Conservation (phyloP, 345 rosid genomes). For the Linum trigynum region DNA sequence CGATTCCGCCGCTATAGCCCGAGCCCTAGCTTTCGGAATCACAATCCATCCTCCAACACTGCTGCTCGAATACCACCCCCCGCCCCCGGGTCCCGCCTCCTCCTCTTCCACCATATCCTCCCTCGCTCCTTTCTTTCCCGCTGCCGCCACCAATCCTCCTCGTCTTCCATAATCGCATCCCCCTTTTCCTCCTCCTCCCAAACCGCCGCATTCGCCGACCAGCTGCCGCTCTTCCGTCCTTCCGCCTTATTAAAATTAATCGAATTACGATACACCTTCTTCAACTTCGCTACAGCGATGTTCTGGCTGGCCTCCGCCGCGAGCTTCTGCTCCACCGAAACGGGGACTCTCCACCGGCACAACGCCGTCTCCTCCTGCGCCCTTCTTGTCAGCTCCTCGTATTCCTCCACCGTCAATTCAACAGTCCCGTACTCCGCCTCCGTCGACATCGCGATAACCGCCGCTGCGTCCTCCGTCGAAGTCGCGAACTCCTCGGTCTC, state of each 20-base stretch:
- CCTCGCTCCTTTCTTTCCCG: background rate
- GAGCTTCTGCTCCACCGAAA: constrained; percentile 35
- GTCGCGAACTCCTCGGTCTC: constrained; percentile 37
- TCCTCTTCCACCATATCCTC: constrained; percentile 1
- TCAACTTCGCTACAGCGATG: constrained; percentile 23
- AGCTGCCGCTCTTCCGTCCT: constrained; percentile 10
- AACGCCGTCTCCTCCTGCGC: constrained; percentile 37
- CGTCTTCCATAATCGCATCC: constrained; percentile 5
- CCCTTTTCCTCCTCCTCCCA: constrained; percentile 4
- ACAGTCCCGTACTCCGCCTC: background rate
- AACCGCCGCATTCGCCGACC: too few species aligned
- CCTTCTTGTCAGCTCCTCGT: constrained; percentile 24
- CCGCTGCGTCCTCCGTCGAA: constrained; percentile 24
- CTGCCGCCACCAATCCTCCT: background rate
- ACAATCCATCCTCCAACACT: constrained; percentile 7
- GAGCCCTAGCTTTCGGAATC: constrained; percentile 26
- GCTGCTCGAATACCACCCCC: background rate
- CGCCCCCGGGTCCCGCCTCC: background rate
- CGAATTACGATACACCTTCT: constrained; percentile 10
- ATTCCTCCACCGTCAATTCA: constrained; percentile 27
- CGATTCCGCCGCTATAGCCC: constrained; percentile 5
- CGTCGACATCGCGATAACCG: constrained; percentile 6
- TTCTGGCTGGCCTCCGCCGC: constrained; percentile 32
- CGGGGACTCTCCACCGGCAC: constrained; percentile 36
- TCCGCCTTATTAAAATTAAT: too few species aligned